A percentile compares a stretch with the other conserved stretches of the same genome.
Evolutionary conservation across 2,329 filamentous ascomycete species (phyloP).

Genomic region (Neonectria faginata): DNA sequence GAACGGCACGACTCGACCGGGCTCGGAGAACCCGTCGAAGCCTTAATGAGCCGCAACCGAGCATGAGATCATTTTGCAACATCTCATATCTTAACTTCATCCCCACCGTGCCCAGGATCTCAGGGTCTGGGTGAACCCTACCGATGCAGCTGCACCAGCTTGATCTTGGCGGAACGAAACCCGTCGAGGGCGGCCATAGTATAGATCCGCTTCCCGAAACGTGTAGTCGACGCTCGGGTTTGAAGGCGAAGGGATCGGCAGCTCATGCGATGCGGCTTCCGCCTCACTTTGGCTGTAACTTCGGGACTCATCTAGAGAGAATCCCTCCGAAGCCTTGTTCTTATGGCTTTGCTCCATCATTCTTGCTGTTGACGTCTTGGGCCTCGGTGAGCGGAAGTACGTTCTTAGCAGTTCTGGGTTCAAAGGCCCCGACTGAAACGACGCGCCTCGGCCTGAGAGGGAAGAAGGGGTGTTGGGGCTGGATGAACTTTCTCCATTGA

Average conservation of each 20-base stretch:
- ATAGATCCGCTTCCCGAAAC: conserved; percentile 52
- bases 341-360: conserved; percentile 17
- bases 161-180: conserved; percentile 33
- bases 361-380: conserved; percentile 21
- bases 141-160: neutral
- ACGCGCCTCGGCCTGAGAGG: conserved; percentile 15
- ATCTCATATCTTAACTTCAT: neutral
- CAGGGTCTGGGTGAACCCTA: neutral
- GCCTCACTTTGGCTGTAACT: conserved; percentile 16
- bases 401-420: conserved; percentile 33
- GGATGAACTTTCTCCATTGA: conserved; percentile 17
- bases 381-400: conserved; percentile 40
- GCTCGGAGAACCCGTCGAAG: neutral
- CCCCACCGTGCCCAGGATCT: conserved; percentile 12
- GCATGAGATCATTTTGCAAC: neutral
- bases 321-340: conserved; percentile 10
- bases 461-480: conserved; percentile 12
- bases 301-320: conserved; percentile 2
- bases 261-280: neutral
- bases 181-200: conserved; percentile 43
- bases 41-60: neutral
- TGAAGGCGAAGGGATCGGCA: conserved; percentile 28
- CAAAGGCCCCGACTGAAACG: conserved; percentile 12
- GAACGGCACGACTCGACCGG: neutral
- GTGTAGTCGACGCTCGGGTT: conserved; percentile 50